Evolutionary conservation across 2,329 filamentous ascomycete species (phyloP).

Genomic region (Didymella lethalis): DNA sequence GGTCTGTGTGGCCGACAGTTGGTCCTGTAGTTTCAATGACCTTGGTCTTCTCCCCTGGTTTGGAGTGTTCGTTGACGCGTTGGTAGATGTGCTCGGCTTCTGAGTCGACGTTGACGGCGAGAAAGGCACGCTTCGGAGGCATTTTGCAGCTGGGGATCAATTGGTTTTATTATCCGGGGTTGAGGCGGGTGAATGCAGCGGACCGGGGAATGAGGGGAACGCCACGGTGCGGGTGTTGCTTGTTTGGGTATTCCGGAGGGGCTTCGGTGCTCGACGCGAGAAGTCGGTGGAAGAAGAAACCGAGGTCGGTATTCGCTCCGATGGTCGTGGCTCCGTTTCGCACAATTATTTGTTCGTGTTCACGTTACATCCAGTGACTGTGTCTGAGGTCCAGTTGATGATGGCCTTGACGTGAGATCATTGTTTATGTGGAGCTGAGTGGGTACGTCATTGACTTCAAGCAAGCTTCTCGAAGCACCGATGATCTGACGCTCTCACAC

Average conservation of each 20-base stretch:
- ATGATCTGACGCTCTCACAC: conserved; percentile 1
- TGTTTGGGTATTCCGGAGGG: conserved; percentile 41
- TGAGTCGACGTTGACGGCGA: conserved; percentile 52
- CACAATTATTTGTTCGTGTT: neutral
- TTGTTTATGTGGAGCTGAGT: conserved; percentile 17
- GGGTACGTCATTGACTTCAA: conserved; percentile 18
- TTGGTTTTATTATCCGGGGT: conserved; percentile 35
- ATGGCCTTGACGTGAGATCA: neutral
- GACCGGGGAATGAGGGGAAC: conserved; percentile 26
- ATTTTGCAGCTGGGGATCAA: conserved; percentile 21
- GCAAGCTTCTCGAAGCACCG: conserved; percentile 7
- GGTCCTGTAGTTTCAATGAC: conserved; percentile 48
- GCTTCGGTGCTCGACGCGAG: conserved; percentile 22
- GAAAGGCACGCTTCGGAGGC: conserved; percentile 45
- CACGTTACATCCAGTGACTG: neutral
- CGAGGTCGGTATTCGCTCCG: conserved; percentile 31
- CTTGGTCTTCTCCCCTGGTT: conserved; percentile 44
- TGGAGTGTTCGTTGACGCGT: conserved; percentile 48
- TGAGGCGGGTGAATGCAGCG: conserved; percentile 27
- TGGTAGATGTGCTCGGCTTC: conserved; percentile 51
- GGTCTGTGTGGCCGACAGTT: conserved; percentile 37
- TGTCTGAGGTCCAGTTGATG: neutral
- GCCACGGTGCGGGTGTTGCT: conserved; percentile 32
- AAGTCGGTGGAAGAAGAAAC: conserved; percentile 16
- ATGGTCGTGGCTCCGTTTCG: conserved; percentile 14